These are phyloP conservation scores for Kappamyces sp. DNA, from an alignment of 192 early-diverging fungal species.

Conservation along the genomic window DNA sequence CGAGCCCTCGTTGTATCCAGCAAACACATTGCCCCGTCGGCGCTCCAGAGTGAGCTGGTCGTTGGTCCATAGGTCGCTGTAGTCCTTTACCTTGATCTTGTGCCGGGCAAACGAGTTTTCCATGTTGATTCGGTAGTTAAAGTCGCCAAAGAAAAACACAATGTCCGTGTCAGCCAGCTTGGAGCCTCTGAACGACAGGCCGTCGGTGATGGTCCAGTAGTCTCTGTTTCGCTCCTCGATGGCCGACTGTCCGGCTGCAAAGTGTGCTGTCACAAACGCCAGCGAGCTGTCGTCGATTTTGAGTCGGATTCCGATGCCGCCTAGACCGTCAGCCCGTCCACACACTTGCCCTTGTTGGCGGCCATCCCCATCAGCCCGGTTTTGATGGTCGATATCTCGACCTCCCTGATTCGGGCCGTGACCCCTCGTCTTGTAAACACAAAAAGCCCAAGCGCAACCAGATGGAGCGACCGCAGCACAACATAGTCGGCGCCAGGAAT, in stretches of 20 bases:
- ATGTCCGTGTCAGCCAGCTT: constrained; percentile 70
- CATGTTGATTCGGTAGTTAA: constrained; percentile 84
- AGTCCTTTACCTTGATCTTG: constrained; percentile 19
- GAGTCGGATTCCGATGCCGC: constrained; percentile 86
- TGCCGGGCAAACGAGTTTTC: constrained; percentile 21
- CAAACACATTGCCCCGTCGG: constrained; percentile 57
- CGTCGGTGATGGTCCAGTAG: constrained; percentile 71
- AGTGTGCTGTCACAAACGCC: constrained; percentile 89
- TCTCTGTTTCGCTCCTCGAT: constrained; percentile 79
- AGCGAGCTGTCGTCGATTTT: constrained; percentile 79
- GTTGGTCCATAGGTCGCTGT: constrained; percentile 14
- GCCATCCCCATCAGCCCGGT: constrained; percentile 94
- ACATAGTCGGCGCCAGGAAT: constrained; percentile 57
- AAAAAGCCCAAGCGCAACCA: constrained; percentile 87
- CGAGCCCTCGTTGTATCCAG: constrained; percentile 68
- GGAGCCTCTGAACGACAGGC: constrained; percentile 67
- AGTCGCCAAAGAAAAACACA: constrained; percentile 81
- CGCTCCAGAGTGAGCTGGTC: constrained; percentile 35
- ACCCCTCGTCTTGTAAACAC: constrained; percentile 72
- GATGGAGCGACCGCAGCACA: constrained; percentile 74
- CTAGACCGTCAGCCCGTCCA: background rate
- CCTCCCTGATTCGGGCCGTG: constrained; percentile 65
- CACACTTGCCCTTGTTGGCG: constrained; percentile 80
- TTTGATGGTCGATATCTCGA: constrained; percentile 82
- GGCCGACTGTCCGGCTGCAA: constrained; percentile 79